Percentiles rank a stretch among this genome's conserved stretches.
These are phyloP conservation scores for Aspergillus kassunensis DNA, from an alignment of 495 filamentous ascomycete species.

Conservation along the genomic window DNA sequence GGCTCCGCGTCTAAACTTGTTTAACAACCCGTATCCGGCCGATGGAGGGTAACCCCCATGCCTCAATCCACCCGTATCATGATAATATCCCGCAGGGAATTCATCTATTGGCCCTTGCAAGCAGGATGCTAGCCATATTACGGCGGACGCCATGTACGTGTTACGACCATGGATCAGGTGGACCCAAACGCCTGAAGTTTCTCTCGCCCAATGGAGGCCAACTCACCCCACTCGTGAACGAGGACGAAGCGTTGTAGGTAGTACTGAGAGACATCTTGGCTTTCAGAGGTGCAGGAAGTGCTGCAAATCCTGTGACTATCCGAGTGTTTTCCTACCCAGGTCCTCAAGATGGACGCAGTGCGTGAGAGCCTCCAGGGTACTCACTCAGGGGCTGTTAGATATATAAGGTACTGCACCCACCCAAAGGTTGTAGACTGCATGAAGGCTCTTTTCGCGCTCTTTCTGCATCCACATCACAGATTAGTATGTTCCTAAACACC, in stretches of 20 bases:
- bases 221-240: not conserved
- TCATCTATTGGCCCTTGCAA: not conserved
- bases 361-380: conserved; percentile 6
- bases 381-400: not conserved
- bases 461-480: not conserved
- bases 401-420: conserved; percentile 1
- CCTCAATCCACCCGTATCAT: not conserved
- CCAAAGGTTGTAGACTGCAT: not conserved
- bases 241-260: not conserved
- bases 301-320: not conserved
- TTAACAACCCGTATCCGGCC: not conserved
- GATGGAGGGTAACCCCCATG: not conserved
- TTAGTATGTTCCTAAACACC: not conserved
- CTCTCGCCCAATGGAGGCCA: not conserved
- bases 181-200: not conserved
- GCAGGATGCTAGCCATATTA: not conserved
- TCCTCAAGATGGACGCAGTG: not conserved
- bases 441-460: not conserved
- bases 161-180: conserved; percentile 3
- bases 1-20: too few relatives aligned
- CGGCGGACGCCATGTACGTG: not conserved
- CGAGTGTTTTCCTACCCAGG: not conserved
- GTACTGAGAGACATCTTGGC: not conserved
- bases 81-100: not conserved
- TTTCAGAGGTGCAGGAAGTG: not conserved